A percentile compares a stretch with the other conserved stretches of the same genome.
phyloP scores from a whole-genome alignment of 192 early-diverging fungal genomes.

The Geranomyces michiganensis region DNA sequence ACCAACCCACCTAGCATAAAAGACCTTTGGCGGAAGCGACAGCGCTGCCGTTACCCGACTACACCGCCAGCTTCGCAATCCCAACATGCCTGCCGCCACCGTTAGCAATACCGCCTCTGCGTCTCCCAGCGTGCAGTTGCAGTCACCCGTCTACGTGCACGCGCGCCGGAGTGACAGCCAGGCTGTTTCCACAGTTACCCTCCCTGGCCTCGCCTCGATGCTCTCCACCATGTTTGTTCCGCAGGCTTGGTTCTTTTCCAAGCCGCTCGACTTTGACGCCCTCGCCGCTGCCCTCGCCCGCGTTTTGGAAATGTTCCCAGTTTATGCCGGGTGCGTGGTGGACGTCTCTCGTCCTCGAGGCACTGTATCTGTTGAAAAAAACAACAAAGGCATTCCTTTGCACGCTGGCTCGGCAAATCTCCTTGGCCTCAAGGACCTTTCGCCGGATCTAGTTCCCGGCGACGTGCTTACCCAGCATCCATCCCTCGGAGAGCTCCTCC shows the following conservation, averaged over 20 bases:
- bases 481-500: slow-evolving; percentile 1
- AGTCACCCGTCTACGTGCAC: neutral
- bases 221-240: neutral
- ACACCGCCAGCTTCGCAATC: too few species aligned
- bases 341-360: neutral
- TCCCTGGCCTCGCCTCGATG: neutral
- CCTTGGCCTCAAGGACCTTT: slow-evolving; percentile 1
- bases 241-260: slow-evolving; percentile 16
- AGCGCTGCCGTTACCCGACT: too few species aligned
- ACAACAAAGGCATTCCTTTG: slow-evolving; percentile 15
- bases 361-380: neutral
- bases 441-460: neutral
- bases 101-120: neutral
- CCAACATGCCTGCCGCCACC: neutral
- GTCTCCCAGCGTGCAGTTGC: neutral
- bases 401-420: neutral
- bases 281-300: slow-evolving; percentile 13
- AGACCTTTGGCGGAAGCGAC: too few species aligned
- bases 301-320: neutral
- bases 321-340: slow-evolving; percentile 13
- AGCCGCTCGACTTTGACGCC: neutral
- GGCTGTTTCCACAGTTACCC: neutral
- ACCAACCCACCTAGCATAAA: too few species aligned
- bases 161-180: neutral
- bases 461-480: neutral